Base-by-base conservation (phyloP, 2,329 filamentous ascomycete species). In the Fusarium palustre region DNA sequence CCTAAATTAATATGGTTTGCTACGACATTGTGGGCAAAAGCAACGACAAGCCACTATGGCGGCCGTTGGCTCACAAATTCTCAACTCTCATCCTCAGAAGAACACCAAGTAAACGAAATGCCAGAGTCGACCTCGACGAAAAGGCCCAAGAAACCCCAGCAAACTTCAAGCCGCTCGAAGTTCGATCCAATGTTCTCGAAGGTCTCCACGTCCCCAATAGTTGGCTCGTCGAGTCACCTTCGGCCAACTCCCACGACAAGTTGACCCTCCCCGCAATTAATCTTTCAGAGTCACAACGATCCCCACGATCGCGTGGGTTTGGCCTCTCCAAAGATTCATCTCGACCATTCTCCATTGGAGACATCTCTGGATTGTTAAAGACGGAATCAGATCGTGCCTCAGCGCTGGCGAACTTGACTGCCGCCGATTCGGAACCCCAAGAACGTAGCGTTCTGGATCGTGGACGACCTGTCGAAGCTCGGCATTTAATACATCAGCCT, bases 401-500 rank as follows among this genome's bases (percentile, higher is more conserved):
- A 13, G 28, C 63, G 2, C 38, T 60, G 18, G 43, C 63, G 22
- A 39, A n/a, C 12, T 24, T 66, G 20, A 42, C 38, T 8, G 33
- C 33, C 7, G 3, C 28, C 1, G 55, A 60, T 5, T 49, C 46
- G 2, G 28, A 22, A 9, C 54, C 53, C 0, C 61, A 20, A 3
- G 48, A 52, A 28, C 31, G 24, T 5, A 52, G 63, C 34, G 50
- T 66, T 4, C 9, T 66, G 12, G 61, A 66, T 31, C 63, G 63
- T 12, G 63, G 63, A 15, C 48, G 63, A 24, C 63, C 63, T 2
- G 30, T 66, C 20, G 61, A 66, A 31, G 43, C 63, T n/a, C 53
- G 55, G 1, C 61, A 66, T 61, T 46, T 66, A 25, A 66, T 66
- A 46, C 63, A 43, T 12, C 63, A 66, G 12, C 63, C 63, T 36